Base-by-base conservation (phyloP, 306 rosid species). In the Quercus ilex region DNA sequence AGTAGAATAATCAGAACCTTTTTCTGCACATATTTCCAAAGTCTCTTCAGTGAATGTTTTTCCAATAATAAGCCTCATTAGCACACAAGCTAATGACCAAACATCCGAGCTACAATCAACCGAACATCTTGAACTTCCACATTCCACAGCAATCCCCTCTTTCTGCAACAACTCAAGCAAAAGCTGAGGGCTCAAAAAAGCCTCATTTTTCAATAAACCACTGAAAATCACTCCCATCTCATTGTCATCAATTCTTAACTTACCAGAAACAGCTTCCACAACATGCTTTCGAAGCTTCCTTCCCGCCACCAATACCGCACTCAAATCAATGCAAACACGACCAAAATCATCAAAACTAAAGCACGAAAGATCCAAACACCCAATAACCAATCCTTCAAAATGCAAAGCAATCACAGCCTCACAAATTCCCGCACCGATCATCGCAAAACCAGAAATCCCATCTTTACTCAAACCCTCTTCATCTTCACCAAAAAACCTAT, bases 1-100 rank as follows among this genome's bases (percentile, higher is more conserved):
- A 67, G 74, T 80, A 30, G 73, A 85, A 64, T 69, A 65, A 41
- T 91, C 91, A 84, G 76, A 10, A 43, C 74, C 74, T 58, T 52
- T 26, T 78, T 79, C 86, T 77, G 64, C 82, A 70, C 83, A 69
- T 73, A 73, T 84, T 73, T 79, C 86, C 23, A 64, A 67, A 57
- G 79, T 69, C 82, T 71, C 74, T 55, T 17, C 82, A 28, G 84
- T 82, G 80, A 90, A 80, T 15, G 46, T 82, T 71, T 86, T 69
- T 64, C 99, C 92, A 74, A 89, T 53, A 23, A 94, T 85, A 79
- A 91, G 83, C 76, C 75, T 78, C 69, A 91, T 64, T 77, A 94
- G 75, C 23, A 90, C 84, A 82, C 90, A 89, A 76, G 87, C 94
- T 79, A 90, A 79, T 62, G 95, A 87, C 97, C 97, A 94, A 56